These are phyloP conservation scores for Capsella rubella DNA, from an alignment of 441 rosid genomes.

Conservation along the genomic window DNA sequence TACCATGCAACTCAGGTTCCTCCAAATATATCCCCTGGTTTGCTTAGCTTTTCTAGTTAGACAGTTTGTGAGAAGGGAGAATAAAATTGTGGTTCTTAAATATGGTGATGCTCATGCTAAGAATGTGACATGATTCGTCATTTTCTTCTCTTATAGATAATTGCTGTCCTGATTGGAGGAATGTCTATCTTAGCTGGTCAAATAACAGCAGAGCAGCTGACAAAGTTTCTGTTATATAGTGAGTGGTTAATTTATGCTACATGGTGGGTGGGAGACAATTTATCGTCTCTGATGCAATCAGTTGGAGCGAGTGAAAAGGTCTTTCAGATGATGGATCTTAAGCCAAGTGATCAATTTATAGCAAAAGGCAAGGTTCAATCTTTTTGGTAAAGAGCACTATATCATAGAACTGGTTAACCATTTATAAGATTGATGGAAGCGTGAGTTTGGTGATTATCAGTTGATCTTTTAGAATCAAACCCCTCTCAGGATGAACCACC, in stretches of 20 bases:
- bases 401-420: constrained; percentile 20
- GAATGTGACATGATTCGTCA: constrained; percentile 37
- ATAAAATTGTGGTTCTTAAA: neutral
- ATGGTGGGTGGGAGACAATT: constrained; percentile 97
- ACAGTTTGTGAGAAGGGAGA: constrained; percentile 12
- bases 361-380: constrained; percentile 68
- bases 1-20: constrained; percentile 93
- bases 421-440: constrained; percentile 29
- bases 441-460: constrained; percentile 8
- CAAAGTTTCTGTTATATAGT: constrained; percentile 90
- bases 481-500: constrained; percentile 12
- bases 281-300: constrained; percentile 92
- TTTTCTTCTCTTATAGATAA: constrained; percentile 58
- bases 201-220: constrained; percentile 91
- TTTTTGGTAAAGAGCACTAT: constrained; percentile 20
- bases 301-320: constrained; percentile 99
- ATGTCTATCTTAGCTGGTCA: constrained; percentile 82
- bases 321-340: constrained; percentile 95
- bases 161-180: constrained; percentile 93
- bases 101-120: constrained; percentile 21
- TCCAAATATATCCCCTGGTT: constrained; percentile 30
- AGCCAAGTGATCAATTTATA: constrained; percentile 76
- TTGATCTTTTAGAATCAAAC: constrained; percentile 13
- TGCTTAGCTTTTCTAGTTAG: constrained; percentile 12
- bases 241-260: constrained; percentile 97